Evolutionary conservation across 371 early-diverging fungal genomes (phyloP), one percentile per base, ranked within the genome.

Genomic region (Mucor circinelloides): DNA sequence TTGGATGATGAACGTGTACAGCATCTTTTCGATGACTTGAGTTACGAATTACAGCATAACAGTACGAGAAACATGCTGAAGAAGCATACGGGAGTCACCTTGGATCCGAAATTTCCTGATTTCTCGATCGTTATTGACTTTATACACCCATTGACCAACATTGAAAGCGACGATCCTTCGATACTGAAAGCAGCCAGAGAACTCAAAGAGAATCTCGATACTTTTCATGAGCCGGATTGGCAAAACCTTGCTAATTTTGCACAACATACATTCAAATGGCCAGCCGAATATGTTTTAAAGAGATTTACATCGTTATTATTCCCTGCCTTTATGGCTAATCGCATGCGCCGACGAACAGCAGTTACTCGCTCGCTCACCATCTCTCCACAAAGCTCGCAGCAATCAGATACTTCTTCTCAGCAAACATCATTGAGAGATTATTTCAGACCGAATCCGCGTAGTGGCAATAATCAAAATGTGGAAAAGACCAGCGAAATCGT

Each of bases 41-140:
- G 64, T 8, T 70, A 69, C 50, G 71, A 74, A 31, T 15, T 74
- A 1, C 56, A 65, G 6, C 71, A 71, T 9, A 71, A 71, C 30
- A 52, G 38, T 2, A 63, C 57, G 13, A 62, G 57, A 8, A 30
- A 65, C 2, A 25, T 73, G 7, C 59, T 15, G 1, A 38, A 56
- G 23, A 71, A 48, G 44, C 57, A 67, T 21, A 44, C 65, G 1
- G 36, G 30, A 46, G 58, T 70, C 1, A 21, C 17, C 2, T 46
- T 79, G 6, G 59, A 69, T 3, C 64, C 67, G 2, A 65, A 61
- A 4, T 70, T 73, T 13, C 66, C 67, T 7, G 72, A 73, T 17
- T 60, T 61, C 13, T 59, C 58, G 0, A 65, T 74, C 38, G 64
- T 74, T 0, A 48, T 52, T 0, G 68, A 71, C 10, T 71, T 74